Evolutionary conservation across 2,329 filamentous ascomycete genomes (phyloP), one percentile per base, ranked within the genome.

Genomic region (Plenodomus biglobosus): DNA sequence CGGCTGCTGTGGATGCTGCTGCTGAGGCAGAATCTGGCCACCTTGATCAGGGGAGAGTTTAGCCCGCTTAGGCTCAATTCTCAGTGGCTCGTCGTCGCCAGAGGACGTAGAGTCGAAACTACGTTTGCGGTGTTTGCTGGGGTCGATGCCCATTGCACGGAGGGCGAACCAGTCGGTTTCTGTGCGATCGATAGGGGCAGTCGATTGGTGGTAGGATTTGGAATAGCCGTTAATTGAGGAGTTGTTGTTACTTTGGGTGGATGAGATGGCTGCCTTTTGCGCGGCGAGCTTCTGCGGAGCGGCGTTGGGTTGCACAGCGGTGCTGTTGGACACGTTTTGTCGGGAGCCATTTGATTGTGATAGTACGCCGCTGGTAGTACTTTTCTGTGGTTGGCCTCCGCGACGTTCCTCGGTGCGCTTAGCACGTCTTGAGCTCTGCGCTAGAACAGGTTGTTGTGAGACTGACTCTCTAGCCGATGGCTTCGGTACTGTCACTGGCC

Each of bases 101-200:
- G 57, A 61, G 1, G 59, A 55, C 3, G 51, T 35, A 11, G 64
- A 62, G 19, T 58, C 63, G 32, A 65, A 62, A 48, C 58, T 65
- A 8, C 63, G 68, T 52, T 69, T 72, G 21, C 62, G 63, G 38
- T 59, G 50, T 39, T 58, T 65, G 50, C 52, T 64, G 10, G 65
- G 65, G 47, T 77, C 72, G 38, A 80, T 64, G 8, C 78, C 79
- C 56, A 75, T 64, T 1, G 78, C 77, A 44, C 77, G 76, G 22
- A 80, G 67, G 37, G 72, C 66, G 66, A 81, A 82, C 61, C 78
- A 82, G 42, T 76, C 76, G 0, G 76, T 75, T 21, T 74, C 70
- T 0, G 78, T 80, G 2, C 73, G 74, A 58, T 77, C 75, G 35
- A 72, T 59, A 32, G 64, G 61, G 21, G 61, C 54, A 30, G 54